Percentiles rank a stretch among this genome's conserved stretches.
These are phyloP conservation scores for Ophiostoma triangulosporum DNA, from an alignment of 2,329 filamentous ascomycete species.

Conservation along the genomic window DNA sequence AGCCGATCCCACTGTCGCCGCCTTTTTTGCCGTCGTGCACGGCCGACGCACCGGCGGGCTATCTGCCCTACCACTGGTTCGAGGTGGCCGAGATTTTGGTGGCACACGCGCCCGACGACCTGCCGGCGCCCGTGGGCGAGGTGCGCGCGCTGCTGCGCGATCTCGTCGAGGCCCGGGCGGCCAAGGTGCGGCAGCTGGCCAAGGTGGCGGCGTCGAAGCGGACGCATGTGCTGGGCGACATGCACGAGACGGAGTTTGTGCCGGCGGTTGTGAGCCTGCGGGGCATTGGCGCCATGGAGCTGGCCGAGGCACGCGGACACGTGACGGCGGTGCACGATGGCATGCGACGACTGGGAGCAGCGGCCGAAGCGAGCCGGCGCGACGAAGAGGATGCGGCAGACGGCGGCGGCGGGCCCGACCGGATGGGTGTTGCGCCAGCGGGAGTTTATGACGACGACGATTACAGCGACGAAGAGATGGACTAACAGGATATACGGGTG, in stretches of 20 bases:
- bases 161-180: slow-evolving; percentile 73
- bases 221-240: slow-evolving; percentile 20
- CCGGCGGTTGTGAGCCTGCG: slow-evolving; percentile 42
- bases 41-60: slow-evolving; percentile 50
- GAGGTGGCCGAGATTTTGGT: slow-evolving; percentile 81
- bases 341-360: slow-evolving; percentile 68
- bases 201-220: background rate
- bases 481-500: background rate
- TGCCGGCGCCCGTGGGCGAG: slow-evolving; percentile 53
- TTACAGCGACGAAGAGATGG: slow-evolving; percentile 41
- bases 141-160: slow-evolving; percentile 67
- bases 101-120: slow-evolving; percentile 71
- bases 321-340: slow-evolving; percentile 79
- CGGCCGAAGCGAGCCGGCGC: slow-evolving; percentile 60
- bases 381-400: slow-evolving; percentile 53
- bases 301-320: slow-evolving; percentile 75
- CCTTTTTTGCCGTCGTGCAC: slow-evolving; percentile 72
- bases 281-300: slow-evolving; percentile 85
- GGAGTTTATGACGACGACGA: slow-evolving; percentile 43
- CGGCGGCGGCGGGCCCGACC: slow-evolving; percentile 37
- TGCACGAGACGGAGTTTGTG: background rate
- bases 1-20: slow-evolving; percentile 36
- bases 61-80: slow-evolving; percentile 89
- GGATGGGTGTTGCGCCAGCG: slow-evolving; percentile 34
- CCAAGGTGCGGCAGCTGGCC: slow-evolving; percentile 64